Conservation (phyloP, 1,139 yeast genomes). For the Debaryomycetaceae sp. region DNA sequence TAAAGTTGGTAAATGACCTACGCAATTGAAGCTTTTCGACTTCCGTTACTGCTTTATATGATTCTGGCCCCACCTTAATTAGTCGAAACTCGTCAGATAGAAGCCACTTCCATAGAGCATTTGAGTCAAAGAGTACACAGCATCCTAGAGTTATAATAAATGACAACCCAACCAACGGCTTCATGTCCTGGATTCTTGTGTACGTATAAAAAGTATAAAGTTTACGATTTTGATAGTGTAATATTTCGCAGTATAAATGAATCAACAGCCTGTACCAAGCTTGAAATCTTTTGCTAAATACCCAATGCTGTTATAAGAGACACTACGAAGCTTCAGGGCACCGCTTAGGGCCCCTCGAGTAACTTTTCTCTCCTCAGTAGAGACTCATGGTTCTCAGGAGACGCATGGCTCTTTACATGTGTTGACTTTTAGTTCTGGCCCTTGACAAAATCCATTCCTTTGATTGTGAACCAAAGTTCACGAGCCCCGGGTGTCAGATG, state of each 20-base stretch:
- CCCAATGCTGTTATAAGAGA: no score
- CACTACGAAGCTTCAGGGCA: no score
- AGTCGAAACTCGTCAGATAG: constrained; percentile 18
- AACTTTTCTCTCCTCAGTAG: no score
- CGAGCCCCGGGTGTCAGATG: no score
- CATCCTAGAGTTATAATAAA: neutral
- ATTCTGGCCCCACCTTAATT: constrained; percentile 37
- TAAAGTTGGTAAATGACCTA: constrained; percentile 55
- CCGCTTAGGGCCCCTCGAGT: no score
- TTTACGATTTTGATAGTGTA: neutral
- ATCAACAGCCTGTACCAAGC: no score
- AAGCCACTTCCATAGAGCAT: neutral
- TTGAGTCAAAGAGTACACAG: neutral
- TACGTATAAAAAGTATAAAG: neutral
- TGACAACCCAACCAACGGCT: neutral
- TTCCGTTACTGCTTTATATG: constrained; percentile 49
- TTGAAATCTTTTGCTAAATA: no score
- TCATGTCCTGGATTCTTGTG: neutral
- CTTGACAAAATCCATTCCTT: no score
- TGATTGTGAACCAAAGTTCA: no score
- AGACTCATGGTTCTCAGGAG: no score
- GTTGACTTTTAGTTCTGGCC: no score
- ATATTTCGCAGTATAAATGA: neutral
- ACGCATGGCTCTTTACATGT: no score
- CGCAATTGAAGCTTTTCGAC: constrained; percentile 52